Percentiles rank a stretch among this genome's conserved stretches.
Conservation (phyloP, 2,329 filamentous ascomycete genomes). For the Aspergillus viridinutans region DNA sequence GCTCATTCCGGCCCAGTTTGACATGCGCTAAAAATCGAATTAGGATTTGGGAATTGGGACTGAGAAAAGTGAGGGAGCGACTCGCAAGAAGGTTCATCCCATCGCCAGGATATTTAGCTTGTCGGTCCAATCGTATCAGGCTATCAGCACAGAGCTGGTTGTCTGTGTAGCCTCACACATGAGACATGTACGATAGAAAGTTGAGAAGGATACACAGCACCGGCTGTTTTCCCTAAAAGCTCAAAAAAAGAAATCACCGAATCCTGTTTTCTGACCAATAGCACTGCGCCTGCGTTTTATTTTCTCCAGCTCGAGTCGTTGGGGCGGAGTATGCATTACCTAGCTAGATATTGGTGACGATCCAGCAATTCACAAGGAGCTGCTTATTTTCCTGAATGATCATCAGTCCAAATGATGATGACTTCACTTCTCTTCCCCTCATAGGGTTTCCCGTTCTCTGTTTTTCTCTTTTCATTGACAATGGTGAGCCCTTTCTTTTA, state of each 20-base stretch:
- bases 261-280: background rate
- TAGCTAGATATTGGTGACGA: background rate
- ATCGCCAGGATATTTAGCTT: conserved; percentile 14
- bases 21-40: conserved; percentile 17
- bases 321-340: background rate
- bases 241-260: background rate
- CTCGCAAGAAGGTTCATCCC: conserved; percentile 2
- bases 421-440: conserved; percentile 1
- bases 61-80: background rate
- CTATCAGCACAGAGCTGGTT: background rate
- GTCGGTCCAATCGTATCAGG: conserved; percentile 3
- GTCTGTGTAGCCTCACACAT: conserved; percentile 2
- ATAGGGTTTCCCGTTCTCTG: background rate
- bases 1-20: conserved; percentile 25
- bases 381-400: background rate
- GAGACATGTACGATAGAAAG: conserved; percentile 1
- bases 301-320: background rate
- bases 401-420: background rate
- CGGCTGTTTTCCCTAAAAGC: background rate
- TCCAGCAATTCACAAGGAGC: background rate
- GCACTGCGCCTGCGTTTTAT: background rate
- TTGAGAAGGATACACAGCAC: background rate
- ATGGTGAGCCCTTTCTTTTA: background rate
- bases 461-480: background rate
- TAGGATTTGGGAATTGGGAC: background rate